Percentiles rank a stretch among this genome's conserved stretches.
These are phyloP conservation scores for Pyrrhoderma lamaoense DNA, from an alignment of 1,284 basidiomycete genomes.

Conservation along the genomic window DNA sequence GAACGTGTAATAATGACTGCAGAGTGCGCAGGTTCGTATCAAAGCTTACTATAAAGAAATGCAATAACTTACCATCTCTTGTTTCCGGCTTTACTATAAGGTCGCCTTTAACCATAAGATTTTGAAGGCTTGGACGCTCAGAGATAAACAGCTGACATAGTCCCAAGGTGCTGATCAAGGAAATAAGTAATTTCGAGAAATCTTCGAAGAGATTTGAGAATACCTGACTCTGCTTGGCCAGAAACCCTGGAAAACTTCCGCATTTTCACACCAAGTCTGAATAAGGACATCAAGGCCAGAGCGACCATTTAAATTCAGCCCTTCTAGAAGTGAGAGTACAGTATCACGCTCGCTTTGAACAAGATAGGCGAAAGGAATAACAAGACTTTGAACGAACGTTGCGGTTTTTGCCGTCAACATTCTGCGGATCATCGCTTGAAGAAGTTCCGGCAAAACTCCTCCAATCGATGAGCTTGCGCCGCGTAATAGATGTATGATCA, in stretches of 20 bases:
- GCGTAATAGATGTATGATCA: conserved; percentile 88
- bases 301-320: conserved; percentile 48
- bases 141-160: conserved; percentile 71
- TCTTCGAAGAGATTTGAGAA: conserved; percentile 7
- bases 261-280: conserved; percentile 89
- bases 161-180: conserved; percentile 54
- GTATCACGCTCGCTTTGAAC: conserved; percentile 78
- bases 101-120: conserved; percentile 84
- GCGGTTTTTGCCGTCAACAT: conserved; percentile 82
- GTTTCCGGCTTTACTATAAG: conserved; percentile 77
- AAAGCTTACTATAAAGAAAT: conserved; percentile 15
- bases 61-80: conserved; percentile 57
- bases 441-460: conserved; percentile 78
- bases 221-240: conserved; percentile 80
- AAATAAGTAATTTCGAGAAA: neutral
- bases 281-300: conserved; percentile 76
- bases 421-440: conserved; percentile 76
- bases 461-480: conserved; percentile 70
- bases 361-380: conserved; percentile 90
- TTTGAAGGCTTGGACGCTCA: conserved; percentile 56
- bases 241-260: conserved; percentile 89
- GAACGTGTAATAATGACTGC: conserved; percentile 95
- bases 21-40: conserved; percentile 16
- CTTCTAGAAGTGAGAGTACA: conserved; percentile 69
- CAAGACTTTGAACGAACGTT: conserved; percentile 83